Conservation (phyloP, 192 early-diverging fungal genomes). For the Gamsiella multidivaricata region DNA sequence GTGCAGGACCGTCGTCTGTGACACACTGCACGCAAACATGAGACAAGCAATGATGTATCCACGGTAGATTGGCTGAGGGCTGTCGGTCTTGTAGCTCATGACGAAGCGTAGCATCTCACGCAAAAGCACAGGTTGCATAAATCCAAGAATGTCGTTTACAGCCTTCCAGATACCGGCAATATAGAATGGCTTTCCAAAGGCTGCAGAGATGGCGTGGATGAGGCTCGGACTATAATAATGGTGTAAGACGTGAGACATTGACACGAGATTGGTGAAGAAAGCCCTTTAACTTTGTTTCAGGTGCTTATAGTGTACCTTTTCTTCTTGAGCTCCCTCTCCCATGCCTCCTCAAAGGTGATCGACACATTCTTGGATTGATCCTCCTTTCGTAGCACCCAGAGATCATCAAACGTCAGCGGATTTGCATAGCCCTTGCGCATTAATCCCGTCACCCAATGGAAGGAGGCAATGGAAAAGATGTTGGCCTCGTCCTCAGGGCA, state of each 20-base stretch:
- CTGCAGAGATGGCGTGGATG: constrained; percentile 65
- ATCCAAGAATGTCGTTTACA: constrained; percentile 77
- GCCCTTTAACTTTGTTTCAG: background rate
- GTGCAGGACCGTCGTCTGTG: constrained; percentile 85
- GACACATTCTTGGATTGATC: constrained; percentile 71
- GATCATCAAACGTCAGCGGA: constrained; percentile 77
- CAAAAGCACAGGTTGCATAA: constrained; percentile 85
- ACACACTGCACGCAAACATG: constrained; percentile 81
- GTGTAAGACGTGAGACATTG: background rate
- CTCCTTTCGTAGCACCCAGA: constrained; percentile 70
- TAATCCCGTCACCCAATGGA: constrained; percentile 91
- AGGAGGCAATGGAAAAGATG: constrained; percentile 85
- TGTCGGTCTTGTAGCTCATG: constrained; percentile 65
- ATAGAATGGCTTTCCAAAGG: constrained; percentile 74
- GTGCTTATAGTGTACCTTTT: constrained; percentile 31
- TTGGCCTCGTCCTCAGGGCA: constrained; percentile 85
- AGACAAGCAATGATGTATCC: constrained; percentile 85
- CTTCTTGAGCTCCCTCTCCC: constrained; percentile 78
- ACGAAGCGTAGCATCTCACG: constrained; percentile 75
- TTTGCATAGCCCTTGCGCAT: constrained; percentile 84
- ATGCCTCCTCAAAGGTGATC: constrained; percentile 69
- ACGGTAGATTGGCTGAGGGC: constrained; percentile 70
- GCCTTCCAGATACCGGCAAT: constrained; percentile 85
- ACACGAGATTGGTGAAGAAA: background rate
- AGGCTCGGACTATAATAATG: constrained; percentile 73